Conservation (phyloP, 2,329 filamentous ascomycete species). For the Xylaria sp. region DNA sequence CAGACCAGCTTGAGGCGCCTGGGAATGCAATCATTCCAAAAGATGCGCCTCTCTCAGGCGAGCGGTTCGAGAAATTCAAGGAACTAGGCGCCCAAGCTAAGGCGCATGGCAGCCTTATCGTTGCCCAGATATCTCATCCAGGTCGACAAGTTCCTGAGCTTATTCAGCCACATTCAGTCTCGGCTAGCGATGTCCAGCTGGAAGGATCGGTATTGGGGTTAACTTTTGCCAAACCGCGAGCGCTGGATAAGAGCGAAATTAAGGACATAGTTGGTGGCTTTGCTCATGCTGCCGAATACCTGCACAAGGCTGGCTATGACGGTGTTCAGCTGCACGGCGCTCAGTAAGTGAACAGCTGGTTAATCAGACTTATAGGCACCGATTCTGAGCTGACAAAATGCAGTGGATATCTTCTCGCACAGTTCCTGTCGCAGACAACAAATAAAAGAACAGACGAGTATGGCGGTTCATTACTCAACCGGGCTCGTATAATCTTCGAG, state of each 20-base stretch:
- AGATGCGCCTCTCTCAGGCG: conserved; percentile 58
- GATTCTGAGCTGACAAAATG: background rate
- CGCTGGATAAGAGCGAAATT: conserved; percentile 41
- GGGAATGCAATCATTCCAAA: conserved; percentile 67
- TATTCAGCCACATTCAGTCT: conserved; percentile 53
- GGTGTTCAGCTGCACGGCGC: conserved; percentile 61
- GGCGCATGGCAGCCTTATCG: conserved; percentile 64
- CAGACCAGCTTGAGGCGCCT: conserved; percentile 63
- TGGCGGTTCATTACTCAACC: conserved; percentile 62
- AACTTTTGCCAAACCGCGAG: conserved; percentile 55
- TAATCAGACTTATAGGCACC: conserved; percentile 51
- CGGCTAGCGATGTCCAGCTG: conserved; percentile 55
- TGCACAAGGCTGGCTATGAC: conserved; percentile 44
- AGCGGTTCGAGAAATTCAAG: conserved; percentile 66
- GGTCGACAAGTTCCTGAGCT: conserved; percentile 62
- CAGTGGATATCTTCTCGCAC: conserved; percentile 65
- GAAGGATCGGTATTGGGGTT: conserved; percentile 56
- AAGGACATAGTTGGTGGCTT: conserved; percentile 39
- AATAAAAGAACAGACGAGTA: conserved; percentile 69
- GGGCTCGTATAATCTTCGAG: conserved; percentile 64
- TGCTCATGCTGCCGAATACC: conserved; percentile 42
- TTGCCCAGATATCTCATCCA: conserved; percentile 71
- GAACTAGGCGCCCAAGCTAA: conserved; percentile 61
- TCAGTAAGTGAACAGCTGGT: conserved; percentile 65
- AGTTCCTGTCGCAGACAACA: conserved; percentile 63